Conservation (phyloP, 2,329 filamentous ascomycete genomes). For the Penicillium brevicompactum region DNA sequence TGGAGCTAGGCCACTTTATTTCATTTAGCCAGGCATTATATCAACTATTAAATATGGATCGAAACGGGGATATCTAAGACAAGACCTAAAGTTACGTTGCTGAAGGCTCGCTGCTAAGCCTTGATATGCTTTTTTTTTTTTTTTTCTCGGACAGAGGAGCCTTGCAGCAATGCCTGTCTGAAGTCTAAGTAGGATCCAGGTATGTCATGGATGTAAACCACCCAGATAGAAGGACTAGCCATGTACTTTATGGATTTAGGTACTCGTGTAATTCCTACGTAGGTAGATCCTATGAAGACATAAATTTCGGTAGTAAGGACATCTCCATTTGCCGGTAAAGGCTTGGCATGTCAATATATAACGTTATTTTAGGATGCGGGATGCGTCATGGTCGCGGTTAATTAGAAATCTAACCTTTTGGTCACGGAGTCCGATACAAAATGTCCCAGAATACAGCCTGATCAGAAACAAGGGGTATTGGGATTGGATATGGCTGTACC, state of each 20-base stretch:
- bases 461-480: neutral
- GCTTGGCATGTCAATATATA: neutral
- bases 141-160: neutral
- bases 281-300: neutral
- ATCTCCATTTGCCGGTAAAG: slow-evolving; percentile 1
- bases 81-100: neutral
- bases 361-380: neutral
- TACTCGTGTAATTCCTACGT: too few relatives aligned
- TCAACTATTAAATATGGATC: neutral
- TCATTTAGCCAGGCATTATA: neutral
- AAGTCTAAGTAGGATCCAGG: neutral
- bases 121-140: too few relatives aligned
- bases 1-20: neutral
- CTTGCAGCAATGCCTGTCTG: neutral
- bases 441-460: slow-evolving; percentile 3
- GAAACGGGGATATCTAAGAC: neutral
- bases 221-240: too few relatives aligned
- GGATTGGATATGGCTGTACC: neutral
- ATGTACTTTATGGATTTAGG: too few relatives aligned
- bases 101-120: neutral
- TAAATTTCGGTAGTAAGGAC: slow-evolving; percentile 1
- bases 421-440: neutral
- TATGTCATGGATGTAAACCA: neutral
- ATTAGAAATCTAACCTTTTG: neutral
- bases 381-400: slow-evolving; percentile 3